These are phyloP conservation scores for Celoporthe dispersa DNA, from an alignment of 2,329 filamentous ascomycete species.

Conservation along the genomic window DNA sequence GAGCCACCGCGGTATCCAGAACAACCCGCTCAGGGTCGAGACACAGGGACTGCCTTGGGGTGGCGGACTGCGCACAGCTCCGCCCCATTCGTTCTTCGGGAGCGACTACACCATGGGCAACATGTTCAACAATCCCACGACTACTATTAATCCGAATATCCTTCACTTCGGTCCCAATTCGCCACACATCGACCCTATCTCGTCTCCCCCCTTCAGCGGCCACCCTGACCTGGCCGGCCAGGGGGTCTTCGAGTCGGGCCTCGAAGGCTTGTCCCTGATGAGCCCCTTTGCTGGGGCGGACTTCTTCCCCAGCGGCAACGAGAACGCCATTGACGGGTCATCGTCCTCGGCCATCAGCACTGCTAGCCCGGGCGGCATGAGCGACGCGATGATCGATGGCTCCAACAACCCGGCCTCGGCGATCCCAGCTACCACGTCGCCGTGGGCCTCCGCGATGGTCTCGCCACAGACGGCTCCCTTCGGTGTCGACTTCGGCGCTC, in stretches of 20 bases:
- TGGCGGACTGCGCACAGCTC: slow-evolving; percentile 78
- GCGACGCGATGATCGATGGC: slow-evolving; percentile 89
- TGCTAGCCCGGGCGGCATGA: slow-evolving; percentile 87
- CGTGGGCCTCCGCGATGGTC: slow-evolving; percentile 73
- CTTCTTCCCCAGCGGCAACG: slow-evolving; percentile 71
- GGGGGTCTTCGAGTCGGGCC: slow-evolving; percentile 15
- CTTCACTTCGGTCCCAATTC: slow-evolving; percentile 81
- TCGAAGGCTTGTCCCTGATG: slow-evolving; percentile 48
- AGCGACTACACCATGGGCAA: slow-evolving; percentile 73
- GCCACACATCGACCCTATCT: slow-evolving; percentile 67
- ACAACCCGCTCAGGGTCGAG: slow-evolving; percentile 81
- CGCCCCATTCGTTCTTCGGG: slow-evolving; percentile 65
- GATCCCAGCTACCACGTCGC: slow-evolving; percentile 55
- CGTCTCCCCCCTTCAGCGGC: slow-evolving; percentile 55
- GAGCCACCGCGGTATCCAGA: slow-evolving; percentile 67
- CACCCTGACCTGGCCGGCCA: slow-evolving; percentile 60
- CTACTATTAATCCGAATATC: slow-evolving; percentile 71
- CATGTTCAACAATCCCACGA: slow-evolving; percentile 61
- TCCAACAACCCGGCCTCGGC: slow-evolving; percentile 65
- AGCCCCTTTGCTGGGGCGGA: slow-evolving; percentile 60
- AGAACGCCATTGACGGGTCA: slow-evolving; percentile 86
- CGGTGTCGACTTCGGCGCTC: slow-evolving; percentile 73
- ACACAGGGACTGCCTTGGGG: slow-evolving; percentile 72
- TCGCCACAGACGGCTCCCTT: slow-evolving; percentile 73
- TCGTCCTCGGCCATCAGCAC: slow-evolving; percentile 96